A percentile compares a stretch with the other conserved stretches of the same genome.
These are phyloP conservation scores for Heritiera littoralis DNA, from an alignment of 345 rosid genomes.

Conservation along the genomic window DNA sequence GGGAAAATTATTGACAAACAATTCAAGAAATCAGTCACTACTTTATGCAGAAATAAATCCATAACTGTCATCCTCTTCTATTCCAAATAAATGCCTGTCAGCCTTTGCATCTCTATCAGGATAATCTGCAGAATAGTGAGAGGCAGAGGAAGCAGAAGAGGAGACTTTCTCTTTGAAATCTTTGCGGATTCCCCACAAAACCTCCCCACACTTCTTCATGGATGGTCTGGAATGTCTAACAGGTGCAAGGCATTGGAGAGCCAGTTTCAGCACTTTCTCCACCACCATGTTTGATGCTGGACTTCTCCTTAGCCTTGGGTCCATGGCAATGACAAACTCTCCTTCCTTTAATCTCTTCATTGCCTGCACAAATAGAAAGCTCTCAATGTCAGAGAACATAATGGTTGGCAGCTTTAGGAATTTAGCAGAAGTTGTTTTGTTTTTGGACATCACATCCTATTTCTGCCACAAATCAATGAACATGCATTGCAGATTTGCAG, in stretches of 20 bases:
- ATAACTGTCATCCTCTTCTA: slow-evolving; percentile 39
- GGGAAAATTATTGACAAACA: slow-evolving; percentile 4
- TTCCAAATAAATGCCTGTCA: slow-evolving; percentile 46
- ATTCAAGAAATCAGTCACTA: neutral
- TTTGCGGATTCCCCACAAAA: slow-evolving; percentile 72
- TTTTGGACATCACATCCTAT: neutral
- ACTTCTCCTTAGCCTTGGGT: slow-evolving; percentile 63
- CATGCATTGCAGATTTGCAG: neutral
- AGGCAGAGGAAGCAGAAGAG: slow-evolving; percentile 39
- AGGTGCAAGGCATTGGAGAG: slow-evolving; percentile 57
- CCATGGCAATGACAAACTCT: slow-evolving; percentile 72
- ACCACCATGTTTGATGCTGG: slow-evolving; percentile 59
- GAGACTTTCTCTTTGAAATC: slow-evolving; percentile 46
- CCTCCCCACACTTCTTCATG: slow-evolving; percentile 74
- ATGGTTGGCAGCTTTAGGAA: neutral
- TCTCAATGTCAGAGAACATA: neutral
- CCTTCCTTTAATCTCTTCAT: slow-evolving; percentile 59
- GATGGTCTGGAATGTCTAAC: slow-evolving; percentile 64
- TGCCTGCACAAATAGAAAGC: slow-evolving; percentile 49
- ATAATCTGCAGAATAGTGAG: slow-evolving; percentile 47
- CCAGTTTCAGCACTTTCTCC: slow-evolving; percentile 66
- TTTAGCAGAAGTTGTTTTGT: neutral
- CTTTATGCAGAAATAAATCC: slow-evolving; percentile 51
- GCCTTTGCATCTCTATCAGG: slow-evolving; percentile 38
- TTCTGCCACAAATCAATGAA: neutral